phyloP scores from a whole-genome alignment of 2,329 filamentous ascomycete genomes.

The Aspergillus fijiensis region DNA sequence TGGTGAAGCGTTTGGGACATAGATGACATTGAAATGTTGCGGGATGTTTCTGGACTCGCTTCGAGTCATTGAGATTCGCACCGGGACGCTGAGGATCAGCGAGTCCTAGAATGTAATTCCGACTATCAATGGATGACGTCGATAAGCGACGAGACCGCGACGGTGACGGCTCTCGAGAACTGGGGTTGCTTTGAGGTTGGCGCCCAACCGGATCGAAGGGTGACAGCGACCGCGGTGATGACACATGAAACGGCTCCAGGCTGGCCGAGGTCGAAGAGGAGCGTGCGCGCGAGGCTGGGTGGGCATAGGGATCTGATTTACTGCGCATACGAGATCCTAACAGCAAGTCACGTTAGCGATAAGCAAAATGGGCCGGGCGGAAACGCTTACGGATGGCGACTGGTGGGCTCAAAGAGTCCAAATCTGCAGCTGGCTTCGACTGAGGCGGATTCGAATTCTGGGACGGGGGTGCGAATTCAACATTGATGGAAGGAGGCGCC shows the following conservation, averaged over 20 bases:
- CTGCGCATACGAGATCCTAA: constrained; percentile 57
- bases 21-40: constrained; percentile 93
- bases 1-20: constrained; percentile 93
- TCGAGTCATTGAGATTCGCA: constrained; percentile 59
- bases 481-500: constrained; percentile 91
- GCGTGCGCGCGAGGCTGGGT: constrained; percentile 42
- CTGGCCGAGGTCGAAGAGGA: constrained; percentile 36
- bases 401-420: constrained; percentile 82
- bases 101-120: constrained; percentile 82
- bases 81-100: constrained; percentile 83
- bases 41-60: constrained; percentile 94
- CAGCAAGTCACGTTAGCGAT: constrained; percentile 8
- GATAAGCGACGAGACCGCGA: constrained; percentile 45
- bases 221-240: constrained; percentile 45
- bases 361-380: neutral
- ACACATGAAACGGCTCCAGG: constrained; percentile 32
- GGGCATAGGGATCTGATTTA: constrained; percentile 62
- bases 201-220: constrained; percentile 37
- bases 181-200: constrained; percentile 40
- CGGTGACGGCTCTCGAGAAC: constrained; percentile 47
- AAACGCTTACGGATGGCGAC: constrained; percentile 57
- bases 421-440: constrained; percentile 62
- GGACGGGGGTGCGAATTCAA: constrained; percentile 81
- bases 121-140: constrained; percentile 53
- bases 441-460: constrained; percentile 65